Evolutionary conservation across 2,329 filamentous ascomycete species (phyloP).

Genomic region (Thelonectria blattea): DNA sequence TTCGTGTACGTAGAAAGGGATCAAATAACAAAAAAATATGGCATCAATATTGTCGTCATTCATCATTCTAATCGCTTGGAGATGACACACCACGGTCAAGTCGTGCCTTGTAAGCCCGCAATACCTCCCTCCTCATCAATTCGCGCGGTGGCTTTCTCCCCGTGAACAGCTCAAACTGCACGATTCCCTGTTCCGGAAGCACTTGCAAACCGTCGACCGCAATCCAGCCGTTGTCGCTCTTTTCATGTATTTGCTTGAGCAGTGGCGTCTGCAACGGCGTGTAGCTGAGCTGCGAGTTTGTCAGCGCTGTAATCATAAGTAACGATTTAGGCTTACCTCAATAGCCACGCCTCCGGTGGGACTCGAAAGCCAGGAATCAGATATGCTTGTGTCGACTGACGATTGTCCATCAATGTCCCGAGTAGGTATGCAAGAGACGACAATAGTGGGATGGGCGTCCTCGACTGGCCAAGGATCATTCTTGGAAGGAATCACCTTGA

Average conservation of each 20-base stretch:
- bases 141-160: slow-evolving; percentile 62
- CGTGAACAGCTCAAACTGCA: slow-evolving; percentile 68
- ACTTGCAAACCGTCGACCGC: slow-evolving; percentile 65
- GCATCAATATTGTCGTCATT: neutral
- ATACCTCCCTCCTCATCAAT: slow-evolving; percentile 50
- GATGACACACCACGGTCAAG: neutral
- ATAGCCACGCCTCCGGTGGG: slow-evolving; percentile 63
- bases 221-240: slow-evolving; percentile 59
- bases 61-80: neutral
- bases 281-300: slow-evolving; percentile 8
- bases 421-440: slow-evolving; percentile 24
- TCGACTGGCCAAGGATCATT: slow-evolving; percentile 22
- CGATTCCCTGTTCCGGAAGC: slow-evolving; percentile 65
- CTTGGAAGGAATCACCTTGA: slow-evolving; percentile 38
- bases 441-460: slow-evolving; percentile 21
- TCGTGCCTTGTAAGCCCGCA: slow-evolving; percentile 5
- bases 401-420: slow-evolving; percentile 11
- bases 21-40: neutral
- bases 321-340: slow-evolving; percentile 39
- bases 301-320: slow-evolving; percentile 53
- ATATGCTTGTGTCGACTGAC: slow-evolving; percentile 54
- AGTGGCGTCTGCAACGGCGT: slow-evolving; percentile 46
- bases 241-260: slow-evolving; percentile 57
- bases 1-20: neutral
- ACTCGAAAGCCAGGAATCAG: slow-evolving; percentile 61